Evolutionary conservation across 2,329 filamentous ascomycete species (phyloP).

Genomic region (Colletotrichum theobromicola): DNA sequence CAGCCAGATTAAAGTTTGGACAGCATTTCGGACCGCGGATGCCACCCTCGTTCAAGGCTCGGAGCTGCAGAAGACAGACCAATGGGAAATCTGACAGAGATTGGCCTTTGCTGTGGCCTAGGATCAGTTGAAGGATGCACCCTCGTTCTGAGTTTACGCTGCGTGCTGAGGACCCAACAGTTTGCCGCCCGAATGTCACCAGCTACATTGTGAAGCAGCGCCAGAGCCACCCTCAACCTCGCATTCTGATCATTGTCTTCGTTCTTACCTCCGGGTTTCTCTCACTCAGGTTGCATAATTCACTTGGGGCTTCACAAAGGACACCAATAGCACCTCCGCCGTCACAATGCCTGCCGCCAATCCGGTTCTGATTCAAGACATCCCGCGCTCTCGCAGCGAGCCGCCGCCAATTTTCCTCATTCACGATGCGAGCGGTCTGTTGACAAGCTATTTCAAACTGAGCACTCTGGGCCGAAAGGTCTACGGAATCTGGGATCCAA

Average conservation of each 20-base stretch:
- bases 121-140: background rate
- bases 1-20: background rate
- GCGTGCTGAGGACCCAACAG: background rate
- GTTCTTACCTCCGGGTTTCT: background rate
- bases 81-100: background rate
- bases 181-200: background rate
- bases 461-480: background rate
- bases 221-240: background rate
- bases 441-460: conserved; percentile 15
- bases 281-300: background rate
- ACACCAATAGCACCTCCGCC: background rate
- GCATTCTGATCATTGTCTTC: background rate
- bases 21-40: background rate
- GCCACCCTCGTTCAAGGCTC: background rate
- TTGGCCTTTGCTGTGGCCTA: background rate
- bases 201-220: background rate
- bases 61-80: background rate
- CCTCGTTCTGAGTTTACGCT: background rate
- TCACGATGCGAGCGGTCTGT: conserved; percentile 7
- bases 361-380: conserved; percentile 7
- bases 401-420: conserved; percentile 4
- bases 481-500: conserved; percentile 14
- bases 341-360: conserved; percentile 7
- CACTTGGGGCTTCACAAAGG: background rate
- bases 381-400: background rate